Percentiles rank a stretch among this genome's conserved stretches.
phyloP scores from a whole-genome alignment of 1,139 yeast genomes.

The Candida tetrigidarum region DNA sequence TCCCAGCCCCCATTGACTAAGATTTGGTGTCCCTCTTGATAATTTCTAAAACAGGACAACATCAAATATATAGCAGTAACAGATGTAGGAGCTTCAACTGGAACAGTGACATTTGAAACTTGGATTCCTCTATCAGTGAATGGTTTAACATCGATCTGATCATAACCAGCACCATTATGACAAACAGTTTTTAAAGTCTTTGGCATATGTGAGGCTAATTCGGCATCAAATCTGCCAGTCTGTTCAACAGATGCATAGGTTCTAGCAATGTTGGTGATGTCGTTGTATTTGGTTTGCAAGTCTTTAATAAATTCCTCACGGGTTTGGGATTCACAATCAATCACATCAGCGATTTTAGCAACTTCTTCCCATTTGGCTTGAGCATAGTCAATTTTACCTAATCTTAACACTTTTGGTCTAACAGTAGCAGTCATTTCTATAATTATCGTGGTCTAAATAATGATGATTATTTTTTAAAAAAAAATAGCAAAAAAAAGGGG shows the following conservation, averaged over 20 bases:
- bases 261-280: constrained; percentile 53
- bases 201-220: constrained; percentile 65
- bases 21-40: constrained; percentile 45
- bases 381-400: constrained; percentile 59
- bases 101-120: constrained; percentile 70
- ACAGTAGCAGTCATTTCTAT: constrained; percentile 7
- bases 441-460: background rate
- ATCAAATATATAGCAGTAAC: constrained; percentile 73
- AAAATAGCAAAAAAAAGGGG: background rate
- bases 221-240: constrained; percentile 82
- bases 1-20: constrained; percentile 66
- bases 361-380: constrained; percentile 60
- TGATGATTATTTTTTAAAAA: background rate
- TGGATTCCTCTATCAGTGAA: constrained; percentile 58
- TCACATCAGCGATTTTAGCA: constrained; percentile 51
- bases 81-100: constrained; percentile 84
- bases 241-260: constrained; percentile 48
- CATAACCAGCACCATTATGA: constrained; percentile 96
- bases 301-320: constrained; percentile 58
- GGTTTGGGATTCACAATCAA: constrained; percentile 45
- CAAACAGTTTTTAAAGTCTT: constrained; percentile 62
- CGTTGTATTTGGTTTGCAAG: constrained; percentile 50
- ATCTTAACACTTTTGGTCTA: constrained; percentile 60
- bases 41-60: constrained; percentile 72
- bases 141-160: constrained; percentile 67